A percentile compares a stretch with the other conserved stretches of the same genome.
These are phyloP conservation scores for Dioscorea dumetorum DNA, from an alignment of 106 monocot genomes.

Conservation along the genomic window DNA sequence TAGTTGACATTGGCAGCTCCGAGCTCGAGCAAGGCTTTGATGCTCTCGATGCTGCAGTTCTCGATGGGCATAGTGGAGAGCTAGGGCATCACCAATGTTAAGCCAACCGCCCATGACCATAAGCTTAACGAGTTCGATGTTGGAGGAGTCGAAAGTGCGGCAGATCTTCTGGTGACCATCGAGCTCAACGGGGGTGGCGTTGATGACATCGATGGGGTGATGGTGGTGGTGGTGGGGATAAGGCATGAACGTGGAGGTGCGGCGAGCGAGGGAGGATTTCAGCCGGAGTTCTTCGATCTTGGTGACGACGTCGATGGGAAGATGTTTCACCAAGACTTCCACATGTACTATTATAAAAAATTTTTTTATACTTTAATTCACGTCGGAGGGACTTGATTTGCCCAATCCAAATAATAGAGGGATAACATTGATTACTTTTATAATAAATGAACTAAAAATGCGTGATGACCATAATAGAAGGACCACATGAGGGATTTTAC, in stretches of 20 bases:
- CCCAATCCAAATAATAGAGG: no score
- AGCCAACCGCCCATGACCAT: conserved; percentile 98
- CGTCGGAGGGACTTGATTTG: no score
- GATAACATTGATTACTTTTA: no score
- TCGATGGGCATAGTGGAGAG: conserved; percentile 92
- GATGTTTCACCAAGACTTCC: no score
- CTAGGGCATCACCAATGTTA: conserved; percentile 83
- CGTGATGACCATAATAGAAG: no score
- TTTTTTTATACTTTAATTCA: no score
- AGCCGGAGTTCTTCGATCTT: no score
- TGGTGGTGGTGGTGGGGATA: conserved; percentile 25
- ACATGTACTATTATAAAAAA: no score
- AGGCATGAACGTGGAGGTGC: conserved; percentile 18
- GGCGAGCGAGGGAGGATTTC: no score
- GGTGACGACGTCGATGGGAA: no score
- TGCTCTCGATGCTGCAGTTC: conserved; percentile 83
- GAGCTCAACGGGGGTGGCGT: conserved; percentile 20
- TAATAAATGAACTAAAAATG: no score
- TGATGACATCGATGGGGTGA: conserved; percentile 15
- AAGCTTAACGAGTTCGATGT: conserved; percentile 90
- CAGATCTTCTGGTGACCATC: conserved; percentile 88
- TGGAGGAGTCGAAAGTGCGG: conserved; percentile 87
- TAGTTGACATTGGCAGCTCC: conserved; percentile 91
- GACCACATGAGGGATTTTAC: no score
- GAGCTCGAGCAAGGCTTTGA: conserved; percentile 87